Conservation (phyloP, 106 monocot genomes). For the Allium cepa region DNA sequence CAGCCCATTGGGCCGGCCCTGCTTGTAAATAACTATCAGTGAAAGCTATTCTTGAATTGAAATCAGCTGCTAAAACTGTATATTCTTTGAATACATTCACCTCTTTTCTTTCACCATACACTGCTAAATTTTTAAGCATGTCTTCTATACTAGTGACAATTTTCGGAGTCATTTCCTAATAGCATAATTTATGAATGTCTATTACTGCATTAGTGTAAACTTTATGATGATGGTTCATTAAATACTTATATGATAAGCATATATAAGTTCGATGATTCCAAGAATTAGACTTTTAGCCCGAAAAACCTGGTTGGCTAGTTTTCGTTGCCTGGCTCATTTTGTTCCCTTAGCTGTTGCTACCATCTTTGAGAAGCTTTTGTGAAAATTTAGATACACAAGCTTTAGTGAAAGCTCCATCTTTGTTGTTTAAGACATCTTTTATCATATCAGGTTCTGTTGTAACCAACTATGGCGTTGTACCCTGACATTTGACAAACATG, state of each 20-base stretch:
- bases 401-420: constrained; percentile 10
- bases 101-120: constrained; percentile 15
- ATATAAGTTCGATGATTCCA: no score
- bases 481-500: constrained; percentile 6
- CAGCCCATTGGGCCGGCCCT: no score
- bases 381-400: neutral
- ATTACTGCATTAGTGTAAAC: no score
- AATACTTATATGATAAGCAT: no score
- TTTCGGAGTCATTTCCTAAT: constrained; percentile 12
- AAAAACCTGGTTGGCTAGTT: constrained; percentile 14
- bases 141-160: constrained; percentile 1
- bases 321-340: constrained; percentile 15
- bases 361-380: constrained; percentile 15
- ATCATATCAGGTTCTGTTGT: constrained; percentile 10
- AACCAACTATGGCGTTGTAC: constrained; percentile 5
- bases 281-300: constrained; percentile 10
- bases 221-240: no score
- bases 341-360: constrained; percentile 7
- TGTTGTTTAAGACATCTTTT: constrained; percentile 11
- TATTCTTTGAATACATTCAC: constrained; percentile 13
- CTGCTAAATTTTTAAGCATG: constrained; percentile 9
- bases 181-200: no score
- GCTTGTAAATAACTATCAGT: no score
- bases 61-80: no score
- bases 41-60: no score